Evolutionary conservation across 2,329 filamentous ascomycete genomes (phyloP).

Genomic region (Colletotrichum acutatum): DNA sequence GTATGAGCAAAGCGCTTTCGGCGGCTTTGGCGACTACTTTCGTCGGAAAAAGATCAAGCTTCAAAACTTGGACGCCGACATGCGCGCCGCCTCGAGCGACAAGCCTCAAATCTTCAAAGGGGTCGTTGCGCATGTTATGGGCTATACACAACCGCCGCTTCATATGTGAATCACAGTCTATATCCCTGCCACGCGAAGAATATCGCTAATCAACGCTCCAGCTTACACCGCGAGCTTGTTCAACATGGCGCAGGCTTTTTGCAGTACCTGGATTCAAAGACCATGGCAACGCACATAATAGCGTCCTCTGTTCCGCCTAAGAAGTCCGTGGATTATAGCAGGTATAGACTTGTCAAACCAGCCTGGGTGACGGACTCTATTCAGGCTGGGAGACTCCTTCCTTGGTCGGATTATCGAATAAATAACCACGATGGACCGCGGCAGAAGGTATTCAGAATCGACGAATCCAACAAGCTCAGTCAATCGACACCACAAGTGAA

Average conservation of each 20-base stretch:
- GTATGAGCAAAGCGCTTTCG: constrained; percentile 87
- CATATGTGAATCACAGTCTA: constrained; percentile 67
- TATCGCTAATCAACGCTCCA: constrained; percentile 37
- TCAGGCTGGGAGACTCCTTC: constrained; percentile 79
- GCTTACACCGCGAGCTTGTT: constrained; percentile 86
- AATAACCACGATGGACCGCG: constrained; percentile 80
- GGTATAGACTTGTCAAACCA: constrained; percentile 93
- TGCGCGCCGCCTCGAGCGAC: constrained; percentile 74
- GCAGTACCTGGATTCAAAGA: constrained; percentile 95
- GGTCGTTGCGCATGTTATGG: constrained; percentile 90
- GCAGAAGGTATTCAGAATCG: constrained; percentile 79
- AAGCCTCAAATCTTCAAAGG: constrained; percentile 91
- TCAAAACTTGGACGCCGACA: constrained; percentile 89
- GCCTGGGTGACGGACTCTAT: constrained; percentile 95
- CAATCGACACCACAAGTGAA: constrained; percentile 68
- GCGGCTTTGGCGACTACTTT: constrained; percentile 92
- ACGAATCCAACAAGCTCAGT: constrained; percentile 73
- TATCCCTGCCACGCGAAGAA: too few species aligned
- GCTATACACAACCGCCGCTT: constrained; percentile 93
- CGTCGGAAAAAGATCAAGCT: constrained; percentile 96
- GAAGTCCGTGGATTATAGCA: constrained; percentile 87
- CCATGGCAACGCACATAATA: constrained; percentile 94
- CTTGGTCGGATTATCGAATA: constrained; percentile 88
- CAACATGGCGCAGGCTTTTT: constrained; percentile 94
- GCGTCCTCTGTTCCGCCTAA: constrained; percentile 91